Conservation (phyloP, 2,329 filamentous ascomycete species). For the Graphiopsis chlorocephala region DNA sequence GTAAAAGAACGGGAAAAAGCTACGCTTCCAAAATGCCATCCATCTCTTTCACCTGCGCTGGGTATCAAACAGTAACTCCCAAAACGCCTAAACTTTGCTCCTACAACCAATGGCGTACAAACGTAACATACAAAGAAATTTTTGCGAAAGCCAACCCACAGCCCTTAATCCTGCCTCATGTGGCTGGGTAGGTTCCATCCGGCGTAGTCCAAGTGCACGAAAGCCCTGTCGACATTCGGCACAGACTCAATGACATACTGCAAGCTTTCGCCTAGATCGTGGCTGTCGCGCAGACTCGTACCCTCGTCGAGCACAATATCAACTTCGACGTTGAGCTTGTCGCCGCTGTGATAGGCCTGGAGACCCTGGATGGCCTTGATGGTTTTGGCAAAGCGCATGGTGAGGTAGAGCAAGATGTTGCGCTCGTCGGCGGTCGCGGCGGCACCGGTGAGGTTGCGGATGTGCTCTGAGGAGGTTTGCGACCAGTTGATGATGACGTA, state of each 20-base stretch:
- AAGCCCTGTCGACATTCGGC: slow-evolving; percentile 64
- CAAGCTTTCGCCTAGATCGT: slow-evolving; percentile 74
- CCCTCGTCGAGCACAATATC: slow-evolving; percentile 79
- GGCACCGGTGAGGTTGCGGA: slow-evolving; percentile 76
- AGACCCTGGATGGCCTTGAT: slow-evolving; percentile 83
- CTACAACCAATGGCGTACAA: neutral
- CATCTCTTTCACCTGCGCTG: neutral
- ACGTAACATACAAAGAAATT: too few relatives aligned
- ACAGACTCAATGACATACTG: slow-evolving; percentile 84
- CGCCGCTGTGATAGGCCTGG: slow-evolving; percentile 80
- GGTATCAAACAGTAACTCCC: neutral
- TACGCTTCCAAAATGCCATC: neutral
- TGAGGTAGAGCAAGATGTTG: slow-evolving; percentile 83
- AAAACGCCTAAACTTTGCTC: neutral
- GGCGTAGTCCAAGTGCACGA: slow-evolving; percentile 53
- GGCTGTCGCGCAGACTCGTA: slow-evolving; percentile 72
- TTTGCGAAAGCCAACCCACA: neutral
- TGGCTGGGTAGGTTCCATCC: slow-evolving; percentile 51
- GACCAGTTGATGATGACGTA: slow-evolving; percentile 81
- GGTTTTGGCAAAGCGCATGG: slow-evolving; percentile 87
- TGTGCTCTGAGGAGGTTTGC: slow-evolving; percentile 69
- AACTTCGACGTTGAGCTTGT: slow-evolving; percentile 79
- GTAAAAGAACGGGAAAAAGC: neutral
- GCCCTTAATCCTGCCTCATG: slow-evolving; percentile 41
- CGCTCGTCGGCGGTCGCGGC: slow-evolving; percentile 77